Base-by-base conservation (phyloP, 306 rosid species). In the Leucaena leucocephala region DNA sequence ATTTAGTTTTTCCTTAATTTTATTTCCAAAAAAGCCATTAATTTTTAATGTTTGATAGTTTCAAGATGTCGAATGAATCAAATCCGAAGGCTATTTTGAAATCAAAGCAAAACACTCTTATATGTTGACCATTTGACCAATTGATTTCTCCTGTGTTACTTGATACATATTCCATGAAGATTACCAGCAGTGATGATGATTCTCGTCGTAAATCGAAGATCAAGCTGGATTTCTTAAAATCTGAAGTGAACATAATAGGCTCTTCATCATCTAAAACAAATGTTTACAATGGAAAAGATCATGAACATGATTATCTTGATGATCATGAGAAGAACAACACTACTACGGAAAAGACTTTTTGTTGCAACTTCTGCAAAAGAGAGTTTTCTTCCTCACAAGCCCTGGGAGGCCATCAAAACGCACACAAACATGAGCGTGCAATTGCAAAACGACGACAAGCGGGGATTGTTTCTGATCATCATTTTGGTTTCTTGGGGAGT, bases 351-450 rank as follows among this genome's bases (percentile, higher is more conserved):
- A 91, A 74, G 82, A 83, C 83, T 49, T 91, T 87, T 65, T 86
- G 89, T 0, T 93, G 98, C 84, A 86, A 74, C 64, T 93, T 88
- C 19, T 93, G 98, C 71, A 89, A 85, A 81, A 87, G 94, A 46
- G 80, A 85, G 42, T 93, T 93, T 80, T 88, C 91, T 4, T 84
- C 98, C 0, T 90, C 97, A 1, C 98, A 93, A 48, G 98, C 98
- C 0, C 49, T 93, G 19, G 98, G 98, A 35, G 97, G 98, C 1
- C 98, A 91, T 19, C 98, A 93, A 58, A 93, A 93, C 61, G 97
- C 98, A 0, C 98, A 93, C 49, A 93, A 90, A 50, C 91, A 85
- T 33, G 97, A 91, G 84, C 89, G 93, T 1, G 93, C 90, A 0
- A n/a, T 90, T 7, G 97, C 88, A 3, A 93, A 93, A 54, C 89